phyloP scores from a whole-genome alignment of 2,329 filamentous ascomycete species.

The Clarireedia paspali region DNA sequence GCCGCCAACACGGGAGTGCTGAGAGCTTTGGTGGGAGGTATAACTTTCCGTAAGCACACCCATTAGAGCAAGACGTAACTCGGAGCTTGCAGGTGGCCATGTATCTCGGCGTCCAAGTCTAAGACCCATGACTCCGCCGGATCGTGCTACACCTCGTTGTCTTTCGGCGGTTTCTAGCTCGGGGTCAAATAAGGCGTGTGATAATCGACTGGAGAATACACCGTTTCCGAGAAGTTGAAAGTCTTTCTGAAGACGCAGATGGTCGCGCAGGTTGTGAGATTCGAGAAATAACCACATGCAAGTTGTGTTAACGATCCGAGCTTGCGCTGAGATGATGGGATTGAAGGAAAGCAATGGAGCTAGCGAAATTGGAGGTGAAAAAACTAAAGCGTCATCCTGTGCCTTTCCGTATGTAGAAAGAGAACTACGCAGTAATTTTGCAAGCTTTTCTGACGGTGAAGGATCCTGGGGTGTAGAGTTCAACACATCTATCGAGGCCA shows the following conservation, averaged over 20 bases:
- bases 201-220: slow-evolving; percentile 70
- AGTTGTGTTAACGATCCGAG: slow-evolving; percentile 67
- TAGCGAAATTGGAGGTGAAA: slow-evolving; percentile 34
- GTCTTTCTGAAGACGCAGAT: slow-evolving; percentile 66
- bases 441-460: slow-evolving; percentile 17
- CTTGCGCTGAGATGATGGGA: slow-evolving; percentile 66
- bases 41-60: slow-evolving; percentile 76
- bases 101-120: slow-evolving; percentile 71
- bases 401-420: slow-evolving; percentile 11
- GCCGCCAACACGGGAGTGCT: slow-evolving; percentile 26
- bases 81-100: slow-evolving; percentile 92
- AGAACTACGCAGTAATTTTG: slow-evolving; percentile 18
- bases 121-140: slow-evolving; percentile 70
- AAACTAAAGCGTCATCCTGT: slow-evolving; percentile 16
- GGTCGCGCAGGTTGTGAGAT: slow-evolving; percentile 60
- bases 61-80: slow-evolving; percentile 82
- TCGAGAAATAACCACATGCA: slow-evolving; percentile 72
- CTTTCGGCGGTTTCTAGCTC: slow-evolving; percentile 74
- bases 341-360: slow-evolving; percentile 66
- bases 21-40: slow-evolving; percentile 23
- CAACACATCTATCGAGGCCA: slow-evolving; percentile 43
- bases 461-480: slow-evolving; percentile 31
- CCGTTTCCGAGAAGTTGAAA: slow-evolving; percentile 85
- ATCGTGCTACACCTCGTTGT: slow-evolving; percentile 58
- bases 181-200: slow-evolving; percentile 77